Evolutionary conservation across 345 rosid genomes (phyloP).

Genomic region (Camelina hispida): DNA sequence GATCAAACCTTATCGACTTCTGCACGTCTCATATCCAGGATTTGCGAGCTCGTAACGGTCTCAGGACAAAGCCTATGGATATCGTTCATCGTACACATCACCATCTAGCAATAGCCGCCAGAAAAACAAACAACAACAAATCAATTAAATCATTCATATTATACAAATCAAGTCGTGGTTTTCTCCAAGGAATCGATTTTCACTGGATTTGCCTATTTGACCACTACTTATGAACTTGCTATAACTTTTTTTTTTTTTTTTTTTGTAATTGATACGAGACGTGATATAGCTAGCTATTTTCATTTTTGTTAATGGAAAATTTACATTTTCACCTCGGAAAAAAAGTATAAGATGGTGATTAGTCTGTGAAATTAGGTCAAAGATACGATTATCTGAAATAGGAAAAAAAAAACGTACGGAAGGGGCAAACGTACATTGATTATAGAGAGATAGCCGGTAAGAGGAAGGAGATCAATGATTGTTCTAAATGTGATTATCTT

Average conservation of each 20-base stretch:
- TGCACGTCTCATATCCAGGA: constrained; percentile 50
- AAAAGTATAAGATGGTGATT: too few relatives aligned
- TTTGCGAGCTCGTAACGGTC: constrained; percentile 47
- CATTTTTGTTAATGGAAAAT: too few relatives aligned
- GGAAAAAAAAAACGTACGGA: background rate
- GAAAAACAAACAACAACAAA: background rate
- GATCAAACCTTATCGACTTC: constrained; percentile 56
- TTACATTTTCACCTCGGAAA: too few relatives aligned
- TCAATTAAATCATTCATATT: constrained; percentile 4
- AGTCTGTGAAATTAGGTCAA: constrained; percentile 2
- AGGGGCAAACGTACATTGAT: constrained; percentile 47
- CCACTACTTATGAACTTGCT: background rate
- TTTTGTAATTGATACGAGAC: background rate
- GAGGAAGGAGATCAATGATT: constrained; percentile 66
- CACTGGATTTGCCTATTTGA: background rate
- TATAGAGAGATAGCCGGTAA: constrained; percentile 48
- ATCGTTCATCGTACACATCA: constrained; percentile 68
- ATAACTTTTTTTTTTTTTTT: background rate
- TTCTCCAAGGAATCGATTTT: background rate
- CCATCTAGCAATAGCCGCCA: constrained; percentile 48
- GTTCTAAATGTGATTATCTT: constrained; percentile 67
- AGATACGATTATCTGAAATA: background rate
- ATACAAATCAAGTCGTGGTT: constrained; percentile 7
- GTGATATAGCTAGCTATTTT: constrained; percentile 2
- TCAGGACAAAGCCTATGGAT: constrained; percentile 67